A percentile compares a stretch with the other conserved stretches of the same genome.
Evolutionary conservation across 2,329 filamentous ascomycete genomes (phyloP).

Genomic region (Gaeumannomyces sp.): DNA sequence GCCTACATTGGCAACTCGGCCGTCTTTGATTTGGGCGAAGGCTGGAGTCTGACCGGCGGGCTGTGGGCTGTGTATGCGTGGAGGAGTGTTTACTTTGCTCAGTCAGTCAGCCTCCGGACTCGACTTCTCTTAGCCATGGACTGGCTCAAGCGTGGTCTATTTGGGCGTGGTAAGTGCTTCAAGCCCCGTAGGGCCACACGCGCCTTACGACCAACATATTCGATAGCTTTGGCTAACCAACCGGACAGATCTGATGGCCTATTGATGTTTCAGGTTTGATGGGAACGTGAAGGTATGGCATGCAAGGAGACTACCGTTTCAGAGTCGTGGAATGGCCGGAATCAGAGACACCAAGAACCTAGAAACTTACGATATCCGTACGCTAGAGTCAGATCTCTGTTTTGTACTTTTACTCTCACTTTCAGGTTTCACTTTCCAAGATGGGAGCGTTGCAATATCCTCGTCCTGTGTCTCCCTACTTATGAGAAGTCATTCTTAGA

Average conservation of each 20-base stretch:
- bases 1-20: conserved; percentile 97
- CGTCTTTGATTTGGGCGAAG: conserved; percentile 81
- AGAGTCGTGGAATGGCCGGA: not conserved
- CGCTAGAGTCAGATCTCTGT: not conserved
- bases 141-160: conserved; percentile 93
- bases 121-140: conserved; percentile 91
- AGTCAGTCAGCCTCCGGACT: conserved; percentile 91
- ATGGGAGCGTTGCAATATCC: not conserved
- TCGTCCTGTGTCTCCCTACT: not conserved
- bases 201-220: not conserved
- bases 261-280: conserved; percentile 15
- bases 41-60: conserved; percentile 73
- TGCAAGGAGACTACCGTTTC: not conserved
- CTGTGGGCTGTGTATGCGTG: conserved; percentile 92
- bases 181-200: not conserved
- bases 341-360: not conserved
- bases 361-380: not conserved
- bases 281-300: not conserved
- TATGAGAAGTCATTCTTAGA: not conserved
- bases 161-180: conserved; percentile 74
- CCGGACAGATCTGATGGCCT: conserved; percentile 29
- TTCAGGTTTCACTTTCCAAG: not conserved
- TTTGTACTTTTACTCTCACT: not conserved
- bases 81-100: conserved; percentile 94
- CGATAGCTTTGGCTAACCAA: not conserved